Conservation (phyloP, 495 filamentous ascomycete species). For the Copromyces sp. region DNA sequence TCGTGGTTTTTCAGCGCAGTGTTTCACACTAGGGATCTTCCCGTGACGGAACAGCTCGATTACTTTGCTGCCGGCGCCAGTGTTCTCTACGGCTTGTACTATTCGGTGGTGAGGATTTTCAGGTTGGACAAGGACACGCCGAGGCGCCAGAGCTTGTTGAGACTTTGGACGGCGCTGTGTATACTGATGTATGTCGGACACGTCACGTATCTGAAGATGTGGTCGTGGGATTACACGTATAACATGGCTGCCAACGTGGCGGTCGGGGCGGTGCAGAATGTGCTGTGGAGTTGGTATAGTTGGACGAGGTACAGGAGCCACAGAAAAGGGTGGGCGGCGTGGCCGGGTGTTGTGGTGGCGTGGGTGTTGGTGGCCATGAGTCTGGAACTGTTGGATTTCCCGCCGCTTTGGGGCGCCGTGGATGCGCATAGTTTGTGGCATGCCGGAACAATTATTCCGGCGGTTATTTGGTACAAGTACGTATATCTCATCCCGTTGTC, state of each 20-base stretch:
- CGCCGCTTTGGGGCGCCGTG: constrained; percentile 68
- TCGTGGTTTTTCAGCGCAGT: constrained; percentile 83
- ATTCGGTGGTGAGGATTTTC: constrained; percentile 69
- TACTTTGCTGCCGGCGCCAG: constrained; percentile 91
- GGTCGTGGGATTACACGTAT: constrained; percentile 90
- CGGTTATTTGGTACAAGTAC: constrained; percentile 92
- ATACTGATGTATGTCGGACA: constrained; percentile 61
- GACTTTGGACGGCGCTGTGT: constrained; percentile 67
- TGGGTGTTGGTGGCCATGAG: constrained; percentile 94
- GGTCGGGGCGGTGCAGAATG: constrained; percentile 68
- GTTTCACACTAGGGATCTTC: constrained; percentile 85
- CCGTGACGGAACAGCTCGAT: constrained; percentile 81
- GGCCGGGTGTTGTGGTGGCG: constrained; percentile 86
- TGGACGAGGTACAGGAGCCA: constrained; percentile 57
- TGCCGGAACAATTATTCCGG: constrained; percentile 79
- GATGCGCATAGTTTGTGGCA: constrained; percentile 98
- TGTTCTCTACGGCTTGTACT: constrained; percentile 85
- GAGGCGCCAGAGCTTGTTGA: constrained; percentile 47
- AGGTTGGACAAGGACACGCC: constrained; percentile 59
- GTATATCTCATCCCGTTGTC: constrained; percentile 25
- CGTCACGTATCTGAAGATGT: constrained; percentile 72
- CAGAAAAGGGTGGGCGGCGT: constrained; percentile 69
- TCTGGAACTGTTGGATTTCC: constrained; percentile 87
- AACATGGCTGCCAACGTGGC: constrained; percentile 94
- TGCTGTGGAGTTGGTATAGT: constrained; percentile 80